Conservation (phyloP, 306 rosid genomes). For the Herpetospermum pedunculosum region DNA sequence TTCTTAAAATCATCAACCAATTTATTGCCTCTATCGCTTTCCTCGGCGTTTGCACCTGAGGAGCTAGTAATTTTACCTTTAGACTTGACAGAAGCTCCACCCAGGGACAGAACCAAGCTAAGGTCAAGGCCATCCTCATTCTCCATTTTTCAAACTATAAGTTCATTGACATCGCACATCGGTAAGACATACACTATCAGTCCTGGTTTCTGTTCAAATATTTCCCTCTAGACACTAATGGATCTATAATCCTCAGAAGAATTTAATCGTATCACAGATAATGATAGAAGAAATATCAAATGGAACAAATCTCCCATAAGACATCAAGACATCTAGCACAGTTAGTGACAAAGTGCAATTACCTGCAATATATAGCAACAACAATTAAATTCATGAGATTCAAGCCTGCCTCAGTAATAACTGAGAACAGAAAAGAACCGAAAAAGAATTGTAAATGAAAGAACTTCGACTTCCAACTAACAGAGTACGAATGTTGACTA, state of each 20-base stretch:
- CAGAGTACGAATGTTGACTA: not conserved
- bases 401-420: not conserved
- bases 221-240: not conserved
- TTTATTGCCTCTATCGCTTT: conserved; percentile 61
- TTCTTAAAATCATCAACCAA: conserved; percentile 64
- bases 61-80: conserved; percentile 68
- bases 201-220: not conserved
- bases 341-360: not conserved
- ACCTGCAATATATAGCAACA: not conserved
- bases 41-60: conserved; percentile 43
- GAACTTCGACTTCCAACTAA: not conserved
- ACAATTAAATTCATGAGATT: not conserved
- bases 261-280: not conserved
- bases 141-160: conserved; percentile 38
- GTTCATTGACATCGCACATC: not conserved
- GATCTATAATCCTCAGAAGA: not conserved
- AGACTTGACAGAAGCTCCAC: conserved; percentile 66
- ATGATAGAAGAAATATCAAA: not conserved
- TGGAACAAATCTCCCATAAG: not conserved
- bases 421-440: not conserved
- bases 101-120: conserved; percentile 81
- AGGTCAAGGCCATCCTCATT: conserved; percentile 93
- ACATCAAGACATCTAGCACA: not conserved
- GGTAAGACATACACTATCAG: not conserved
- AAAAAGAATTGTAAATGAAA: not conserved